Evolutionary conservation across 805 yeast species (phyloP).

Genomic region (Suhomyces prunicola): DNA sequence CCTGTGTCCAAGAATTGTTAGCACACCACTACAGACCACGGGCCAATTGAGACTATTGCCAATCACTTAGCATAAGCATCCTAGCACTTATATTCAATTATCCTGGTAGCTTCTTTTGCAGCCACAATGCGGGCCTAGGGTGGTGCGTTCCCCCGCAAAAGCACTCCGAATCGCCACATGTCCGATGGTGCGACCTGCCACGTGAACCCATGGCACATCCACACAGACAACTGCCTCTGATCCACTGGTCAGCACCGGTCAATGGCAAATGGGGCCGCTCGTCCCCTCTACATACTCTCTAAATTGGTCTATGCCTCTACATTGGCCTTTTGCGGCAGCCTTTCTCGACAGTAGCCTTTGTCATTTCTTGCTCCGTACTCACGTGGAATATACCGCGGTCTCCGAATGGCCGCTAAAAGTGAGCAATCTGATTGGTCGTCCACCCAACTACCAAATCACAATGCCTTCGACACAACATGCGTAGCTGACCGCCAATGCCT

Average conservation of each 20-base stretch:
- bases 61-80: not conserved
- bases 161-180: not conserved
- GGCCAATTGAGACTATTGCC: not conserved
- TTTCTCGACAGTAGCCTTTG: not conserved
- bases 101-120: not conserved
- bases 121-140: not conserved
- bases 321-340: not conserved
- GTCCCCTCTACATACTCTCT: not conserved
- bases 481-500: not conserved
- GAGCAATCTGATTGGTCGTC: constrained; percentile 2
- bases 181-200: not conserved
- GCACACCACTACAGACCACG: not conserved
- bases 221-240: not conserved
- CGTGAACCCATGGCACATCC: not conserved
- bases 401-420: constrained; percentile 3
- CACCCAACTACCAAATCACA: not conserved
- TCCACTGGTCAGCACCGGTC: too few relatives aligned
- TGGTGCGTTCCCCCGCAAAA: not conserved
- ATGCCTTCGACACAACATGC: not conserved
- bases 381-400: not conserved
- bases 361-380: not conserved
- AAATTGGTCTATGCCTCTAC: not conserved
- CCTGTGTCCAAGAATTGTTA: not conserved
- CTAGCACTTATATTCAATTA: not conserved
- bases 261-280: too few relatives aligned